These are phyloP conservation scores for Colletotrichum horii DNA, from an alignment of 2,329 filamentous ascomycete genomes.

Conservation along the genomic window DNA sequence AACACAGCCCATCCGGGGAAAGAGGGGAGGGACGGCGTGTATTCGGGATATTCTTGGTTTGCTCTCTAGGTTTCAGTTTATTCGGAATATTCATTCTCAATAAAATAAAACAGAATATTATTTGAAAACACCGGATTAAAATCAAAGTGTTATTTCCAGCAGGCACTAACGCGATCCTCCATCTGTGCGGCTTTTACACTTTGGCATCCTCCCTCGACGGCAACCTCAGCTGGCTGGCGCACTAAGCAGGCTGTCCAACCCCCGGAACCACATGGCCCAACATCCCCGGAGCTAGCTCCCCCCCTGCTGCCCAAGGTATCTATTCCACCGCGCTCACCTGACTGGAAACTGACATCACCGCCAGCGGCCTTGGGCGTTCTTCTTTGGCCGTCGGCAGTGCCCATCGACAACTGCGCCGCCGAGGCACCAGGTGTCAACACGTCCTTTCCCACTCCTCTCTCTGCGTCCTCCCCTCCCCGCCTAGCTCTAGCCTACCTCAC, in stretches of 20 bases:
- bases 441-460: background rate
- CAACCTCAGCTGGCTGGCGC: background rate
- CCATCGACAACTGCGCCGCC: background rate
- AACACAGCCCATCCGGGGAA: background rate
- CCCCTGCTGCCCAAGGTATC: background rate
- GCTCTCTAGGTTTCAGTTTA: background rate
- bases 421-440: background rate
- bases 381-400: background rate
- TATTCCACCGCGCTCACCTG: background rate
- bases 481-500: background rate
- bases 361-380: background rate
- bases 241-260: background rate
- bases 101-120: background rate
- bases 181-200: background rate
- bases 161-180: background rate
- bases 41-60: background rate
- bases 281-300: background rate
- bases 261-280: constrained; percentile 16
- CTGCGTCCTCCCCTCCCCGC: background rate
- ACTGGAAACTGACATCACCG: constrained; percentile 18
- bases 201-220: background rate
- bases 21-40: background rate
- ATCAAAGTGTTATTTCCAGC: background rate
- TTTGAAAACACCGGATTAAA: background rate
- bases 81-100: background rate